Percentiles rank a stretch among this genome's conserved stretches.
Evolutionary conservation across 2,329 filamentous ascomycete genomes (phyloP).

Genomic region (Colletotrichum sp.): DNA sequence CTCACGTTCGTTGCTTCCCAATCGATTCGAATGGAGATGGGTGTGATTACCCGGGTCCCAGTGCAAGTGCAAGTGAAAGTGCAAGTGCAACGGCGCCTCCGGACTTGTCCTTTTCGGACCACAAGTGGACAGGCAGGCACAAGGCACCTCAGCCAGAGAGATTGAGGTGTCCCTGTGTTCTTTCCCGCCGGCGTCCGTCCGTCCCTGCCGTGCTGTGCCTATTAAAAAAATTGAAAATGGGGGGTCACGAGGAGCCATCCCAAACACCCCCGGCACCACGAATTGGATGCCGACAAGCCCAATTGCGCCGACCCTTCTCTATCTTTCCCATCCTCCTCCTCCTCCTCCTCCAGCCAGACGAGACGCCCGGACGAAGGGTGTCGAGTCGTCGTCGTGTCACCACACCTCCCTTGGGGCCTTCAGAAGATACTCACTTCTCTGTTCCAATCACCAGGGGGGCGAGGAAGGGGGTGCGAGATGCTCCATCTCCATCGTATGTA

Average conservation of each 20-base stretch:
- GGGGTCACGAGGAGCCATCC: constrained; percentile 16
- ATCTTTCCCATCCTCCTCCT: not conserved
- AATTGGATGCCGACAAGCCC: not conserved
- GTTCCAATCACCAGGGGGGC: not conserved
- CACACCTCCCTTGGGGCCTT: not conserved
- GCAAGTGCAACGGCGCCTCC: not conserved
- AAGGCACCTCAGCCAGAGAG: not conserved
- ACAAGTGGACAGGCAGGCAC: not conserved
- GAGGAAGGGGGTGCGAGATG: not conserved
- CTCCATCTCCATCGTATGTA: not conserved
- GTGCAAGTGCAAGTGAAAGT: not conserved
- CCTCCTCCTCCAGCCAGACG: not conserved
- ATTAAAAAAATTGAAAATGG: constrained; percentile 3
- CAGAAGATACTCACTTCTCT: not conserved
- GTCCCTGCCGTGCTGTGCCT: not conserved
- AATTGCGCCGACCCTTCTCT: not conserved
- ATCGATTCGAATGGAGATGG: not conserved
- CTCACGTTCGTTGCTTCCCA: not conserved
- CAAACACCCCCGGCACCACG: constrained; percentile 8
- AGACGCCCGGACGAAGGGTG: not conserved
- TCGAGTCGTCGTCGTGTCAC: not conserved
- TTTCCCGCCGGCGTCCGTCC: not conserved
- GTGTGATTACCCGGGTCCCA: not conserved
- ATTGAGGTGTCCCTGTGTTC: not conserved
- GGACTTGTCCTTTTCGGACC: not conserved